phyloP scores from a whole-genome alignment of 768 basidiomycete species.

The Amanita phalloides region DNA sequence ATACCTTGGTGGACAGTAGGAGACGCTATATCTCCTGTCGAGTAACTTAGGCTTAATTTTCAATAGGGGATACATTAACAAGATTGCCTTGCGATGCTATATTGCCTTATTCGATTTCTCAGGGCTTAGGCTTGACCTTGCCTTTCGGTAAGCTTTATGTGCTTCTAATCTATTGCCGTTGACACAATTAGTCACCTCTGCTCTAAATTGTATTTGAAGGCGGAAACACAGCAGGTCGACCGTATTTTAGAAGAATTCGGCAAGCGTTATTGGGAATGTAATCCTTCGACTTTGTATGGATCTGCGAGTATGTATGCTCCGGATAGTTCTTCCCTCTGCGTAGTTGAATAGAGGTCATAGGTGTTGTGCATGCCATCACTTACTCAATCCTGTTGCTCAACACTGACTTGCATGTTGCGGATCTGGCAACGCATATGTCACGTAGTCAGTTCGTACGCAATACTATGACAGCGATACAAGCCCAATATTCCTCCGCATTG shows the following conservation, averaged over 20 bases:
- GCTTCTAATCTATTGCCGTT: background rate
- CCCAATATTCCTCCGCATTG: constrained; percentile 48
- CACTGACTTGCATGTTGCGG: constrained; percentile 95
- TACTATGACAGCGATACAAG: constrained; percentile 79
- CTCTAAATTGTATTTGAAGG: constrained; percentile 86
- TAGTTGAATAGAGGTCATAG: constrained; percentile 29
- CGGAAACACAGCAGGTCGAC: constrained; percentile 96
- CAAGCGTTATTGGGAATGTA: constrained; percentile 85
- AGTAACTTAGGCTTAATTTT: constrained; percentile 3
- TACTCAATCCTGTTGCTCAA: constrained; percentile 92
- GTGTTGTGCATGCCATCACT: constrained; percentile 85
- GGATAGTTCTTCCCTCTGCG: background rate
- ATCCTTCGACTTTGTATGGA: constrained; percentile 71
- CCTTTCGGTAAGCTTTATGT: constrained; percentile 58
- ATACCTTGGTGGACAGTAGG: constrained; percentile 90
- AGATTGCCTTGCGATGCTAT: constrained; percentile 65
- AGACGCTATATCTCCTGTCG: constrained; percentile 13
- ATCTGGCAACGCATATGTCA: constrained; percentile 83
- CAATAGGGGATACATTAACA: constrained; percentile 65
- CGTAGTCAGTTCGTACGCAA: constrained; percentile 86
- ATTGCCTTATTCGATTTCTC: constrained; percentile 86
- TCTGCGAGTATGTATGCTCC: constrained; percentile 59
- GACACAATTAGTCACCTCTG: constrained; percentile 58
- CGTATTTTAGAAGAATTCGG: constrained; percentile 92
- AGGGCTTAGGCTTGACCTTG: constrained; percentile 71